phyloP scores from a whole-genome alignment of 228 moss, liverwort and hornwort species.

The Sphagnum fallax region DNA sequence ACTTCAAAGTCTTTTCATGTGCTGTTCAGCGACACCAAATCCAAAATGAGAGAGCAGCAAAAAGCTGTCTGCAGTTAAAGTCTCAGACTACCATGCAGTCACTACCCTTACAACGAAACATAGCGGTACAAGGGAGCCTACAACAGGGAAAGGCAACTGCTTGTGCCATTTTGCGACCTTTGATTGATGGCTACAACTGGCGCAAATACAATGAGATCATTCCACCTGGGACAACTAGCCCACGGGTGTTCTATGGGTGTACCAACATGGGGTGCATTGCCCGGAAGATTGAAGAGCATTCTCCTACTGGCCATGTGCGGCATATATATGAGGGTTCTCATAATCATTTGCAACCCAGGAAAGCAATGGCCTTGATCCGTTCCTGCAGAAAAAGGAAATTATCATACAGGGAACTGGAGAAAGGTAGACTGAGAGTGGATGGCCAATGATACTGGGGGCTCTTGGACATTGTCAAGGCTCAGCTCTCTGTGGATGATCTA shows the following conservation, averaged over 20 bases:
- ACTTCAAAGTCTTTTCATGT: background rate
- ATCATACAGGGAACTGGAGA: too few relatives aligned
- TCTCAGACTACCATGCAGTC: constrained; percentile 1
- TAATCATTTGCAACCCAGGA: constrained; percentile 28
- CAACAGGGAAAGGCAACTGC: constrained; percentile 3
- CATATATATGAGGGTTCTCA: constrained; percentile 25
- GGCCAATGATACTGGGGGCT: too few relatives aligned
- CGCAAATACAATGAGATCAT: constrained; percentile 22
- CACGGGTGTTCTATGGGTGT: constrained; percentile 25
- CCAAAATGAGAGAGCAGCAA: constrained; percentile 5
- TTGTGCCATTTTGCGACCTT: background rate
- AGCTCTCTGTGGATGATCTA: too few relatives aligned
- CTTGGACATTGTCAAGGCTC: too few relatives aligned
- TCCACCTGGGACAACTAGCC: constrained; percentile 8
- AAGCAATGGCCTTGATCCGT: constrained; percentile 2
- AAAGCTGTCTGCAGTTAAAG: constrained; percentile 3
- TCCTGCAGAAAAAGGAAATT: background rate
- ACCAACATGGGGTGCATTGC: constrained; percentile 34
- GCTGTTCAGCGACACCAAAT: background rate
- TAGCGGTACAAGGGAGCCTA: constrained; percentile 1
- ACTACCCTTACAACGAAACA: background rate
- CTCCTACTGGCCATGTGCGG: constrained; percentile 15
- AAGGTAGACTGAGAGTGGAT: too few relatives aligned
- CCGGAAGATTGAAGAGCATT: constrained; percentile 27
- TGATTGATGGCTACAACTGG: constrained; percentile 31